Evolutionary conservation across 495 filamentous ascomycete genomes (phyloP).

Genomic region (Neurospora sp.): DNA sequence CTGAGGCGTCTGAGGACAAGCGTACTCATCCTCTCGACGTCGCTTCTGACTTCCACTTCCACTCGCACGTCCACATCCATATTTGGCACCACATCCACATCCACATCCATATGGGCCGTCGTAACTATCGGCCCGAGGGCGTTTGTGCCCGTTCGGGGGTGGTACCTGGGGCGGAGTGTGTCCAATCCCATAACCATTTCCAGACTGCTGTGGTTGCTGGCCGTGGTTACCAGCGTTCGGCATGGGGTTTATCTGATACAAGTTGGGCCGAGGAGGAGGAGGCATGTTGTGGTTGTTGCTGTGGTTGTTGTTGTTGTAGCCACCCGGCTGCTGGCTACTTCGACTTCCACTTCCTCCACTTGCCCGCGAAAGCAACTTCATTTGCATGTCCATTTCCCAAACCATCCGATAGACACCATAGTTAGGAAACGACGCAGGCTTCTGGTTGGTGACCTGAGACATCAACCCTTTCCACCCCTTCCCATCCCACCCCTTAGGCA

Average conservation of each 20-base stretch:
- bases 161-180: neutral
- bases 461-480: neutral
- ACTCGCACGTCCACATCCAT: neutral
- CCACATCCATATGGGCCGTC: neutral
- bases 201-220: neutral
- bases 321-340: neutral
- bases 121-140: neutral
- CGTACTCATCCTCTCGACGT: neutral
- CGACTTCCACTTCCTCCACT: neutral
- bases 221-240: neutral
- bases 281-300: neutral
- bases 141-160: neutral
- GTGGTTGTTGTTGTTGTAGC: neutral
- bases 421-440: neutral
- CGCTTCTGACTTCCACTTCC: neutral
- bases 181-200: neutral
- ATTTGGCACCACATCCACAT: neutral
- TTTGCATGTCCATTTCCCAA: neutral
- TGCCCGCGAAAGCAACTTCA: neutral
- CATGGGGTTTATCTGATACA: neutral
- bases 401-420: neutral
- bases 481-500: neutral
- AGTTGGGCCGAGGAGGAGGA: neutral
- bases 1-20: too few species aligned
- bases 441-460: neutral